Base-by-base conservation (phyloP, 2,329 filamentous ascomycete genomes). In the Pyricularia pennisetigena region DNA sequence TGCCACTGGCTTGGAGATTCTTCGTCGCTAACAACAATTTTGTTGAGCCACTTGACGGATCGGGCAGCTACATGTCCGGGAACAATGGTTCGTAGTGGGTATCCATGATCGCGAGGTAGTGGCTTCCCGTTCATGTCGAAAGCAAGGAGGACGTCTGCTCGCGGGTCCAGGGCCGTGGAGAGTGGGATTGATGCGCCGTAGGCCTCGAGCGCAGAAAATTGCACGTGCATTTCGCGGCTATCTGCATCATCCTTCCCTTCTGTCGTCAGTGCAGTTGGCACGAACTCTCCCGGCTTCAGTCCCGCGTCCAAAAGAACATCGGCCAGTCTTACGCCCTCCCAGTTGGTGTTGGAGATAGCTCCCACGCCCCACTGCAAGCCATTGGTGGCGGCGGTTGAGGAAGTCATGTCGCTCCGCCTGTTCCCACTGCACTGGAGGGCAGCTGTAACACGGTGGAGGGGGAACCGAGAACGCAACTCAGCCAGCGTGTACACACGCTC, bases 11-110 rank as follows among this genome's bases (percentile, higher is more conserved):
- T 88, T 3, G 82, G 77, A 71, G 86, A 88, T 75, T 91, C 89
- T 70, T 91, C 88, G 68, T 88, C 86, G 57, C 86, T 85, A 1
- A 91, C 79, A 0, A 85, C 82, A 68, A 91, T 87, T 63, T 84
- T 84, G 70, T 82, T 86, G 1, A 91, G 78, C 89, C 88, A 91
- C 73, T 91, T 91, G 71, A 90, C 88, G 6, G 85, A 88, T 1
- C 88, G 82, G 0, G 88, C 89, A 0, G 88, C 89, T 1, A 90
- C 88, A 66, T 87, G 84, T 0, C 89, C 89, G 0, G 88, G 87
- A 0, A 90, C 86, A 3, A 90, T 79, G 0, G 84, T 83, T 1
- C 88, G 81, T 16, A 90, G 76, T 0, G 89, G 89, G 71, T 83
- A 90, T 0, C 89, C 89, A 72, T 91, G 89, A 69, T 90, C 88